These are phyloP conservation scores for Pelargonium cotyledonis DNA, from an alignment of 441 rosid species.

Conservation along the genomic window DNA sequence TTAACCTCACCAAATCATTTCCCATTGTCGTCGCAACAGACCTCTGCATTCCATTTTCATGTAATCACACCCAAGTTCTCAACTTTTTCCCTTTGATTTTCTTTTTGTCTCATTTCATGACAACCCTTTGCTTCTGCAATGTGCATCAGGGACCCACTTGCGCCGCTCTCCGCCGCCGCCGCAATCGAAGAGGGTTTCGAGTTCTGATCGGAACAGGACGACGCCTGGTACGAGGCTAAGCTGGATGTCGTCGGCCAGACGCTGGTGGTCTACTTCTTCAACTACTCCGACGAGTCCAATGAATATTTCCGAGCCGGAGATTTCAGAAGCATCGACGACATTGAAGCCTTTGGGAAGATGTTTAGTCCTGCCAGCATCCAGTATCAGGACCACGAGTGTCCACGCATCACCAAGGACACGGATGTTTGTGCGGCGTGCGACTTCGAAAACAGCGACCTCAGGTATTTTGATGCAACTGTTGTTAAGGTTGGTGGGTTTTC, in stretches of 20 bases:
- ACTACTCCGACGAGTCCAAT: neutral
- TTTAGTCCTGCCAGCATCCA: neutral
- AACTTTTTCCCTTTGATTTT: no score
- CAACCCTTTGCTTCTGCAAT: no score
- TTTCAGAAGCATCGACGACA: neutral
- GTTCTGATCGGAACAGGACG: neutral
- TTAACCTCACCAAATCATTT: no score
- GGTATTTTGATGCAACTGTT: neutral
- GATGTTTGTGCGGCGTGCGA: neutral
- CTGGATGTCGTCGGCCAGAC: neutral
- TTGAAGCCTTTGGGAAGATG: neutral
- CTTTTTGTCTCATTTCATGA: no score
- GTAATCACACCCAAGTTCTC: no score
- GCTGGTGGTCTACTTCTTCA: neutral
- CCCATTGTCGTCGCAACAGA: no score
- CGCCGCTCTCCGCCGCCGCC: no score
- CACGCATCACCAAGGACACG: neutral
- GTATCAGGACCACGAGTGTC: neutral
- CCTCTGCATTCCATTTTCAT: no score
- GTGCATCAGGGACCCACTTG: no score
- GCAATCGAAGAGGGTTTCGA: neutral
- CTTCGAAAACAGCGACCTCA: neutral
- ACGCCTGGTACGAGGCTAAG: neutral
- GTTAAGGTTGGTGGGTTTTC: neutral
- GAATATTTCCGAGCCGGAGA: neutral